A percentile compares a stretch with the other conserved stretches of the same genome.
Evolutionary conservation across 2,329 filamentous ascomycete species (phyloP).

Genomic region (Neopestalotiopsis clavispora): DNA sequence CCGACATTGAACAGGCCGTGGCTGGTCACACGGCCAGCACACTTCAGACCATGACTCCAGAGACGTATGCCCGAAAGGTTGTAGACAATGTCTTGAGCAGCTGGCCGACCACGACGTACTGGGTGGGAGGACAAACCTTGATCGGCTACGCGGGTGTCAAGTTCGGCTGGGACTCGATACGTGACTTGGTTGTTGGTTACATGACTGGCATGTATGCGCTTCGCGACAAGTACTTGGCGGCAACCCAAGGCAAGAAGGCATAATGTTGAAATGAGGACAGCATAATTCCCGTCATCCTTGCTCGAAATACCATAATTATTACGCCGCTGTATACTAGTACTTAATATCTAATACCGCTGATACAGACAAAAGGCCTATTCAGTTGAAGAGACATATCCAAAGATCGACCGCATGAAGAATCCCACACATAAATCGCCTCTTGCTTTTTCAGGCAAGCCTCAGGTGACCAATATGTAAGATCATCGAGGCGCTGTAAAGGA

Average conservation of each 20-base stretch:
- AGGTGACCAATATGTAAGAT: no score
- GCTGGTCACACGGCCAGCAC: slow-evolving; percentile 17
- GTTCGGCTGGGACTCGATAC: slow-evolving; percentile 18
- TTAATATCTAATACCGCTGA: no score
- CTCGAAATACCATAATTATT: background rate
- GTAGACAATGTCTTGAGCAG: slow-evolving; percentile 21
- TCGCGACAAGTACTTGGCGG: slow-evolving; percentile 13
- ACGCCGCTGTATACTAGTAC: no score
- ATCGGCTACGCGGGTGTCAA: slow-evolving; percentile 18
- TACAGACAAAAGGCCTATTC: no score
- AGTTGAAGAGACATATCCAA: no score
- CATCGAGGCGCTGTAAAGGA: no score
- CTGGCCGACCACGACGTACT: slow-evolving; percentile 20
- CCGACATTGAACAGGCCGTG: slow-evolving; percentile 22
- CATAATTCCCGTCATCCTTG: background rate
- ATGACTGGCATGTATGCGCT: slow-evolving; percentile 16
- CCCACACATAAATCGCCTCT: no score
- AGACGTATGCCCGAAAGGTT: slow-evolving; percentile 22
- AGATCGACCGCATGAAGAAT: no score
- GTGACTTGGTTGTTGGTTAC: slow-evolving; percentile 22
- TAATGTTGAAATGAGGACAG: background rate
- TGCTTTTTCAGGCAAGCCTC: no score
- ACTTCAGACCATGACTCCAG: slow-evolving; percentile 19
- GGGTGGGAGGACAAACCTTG: slow-evolving; percentile 21
- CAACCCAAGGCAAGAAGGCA: background rate